Conservation (phyloP, 371 early-diverging fungal genomes). For the Mortierella sp. region DNA sequence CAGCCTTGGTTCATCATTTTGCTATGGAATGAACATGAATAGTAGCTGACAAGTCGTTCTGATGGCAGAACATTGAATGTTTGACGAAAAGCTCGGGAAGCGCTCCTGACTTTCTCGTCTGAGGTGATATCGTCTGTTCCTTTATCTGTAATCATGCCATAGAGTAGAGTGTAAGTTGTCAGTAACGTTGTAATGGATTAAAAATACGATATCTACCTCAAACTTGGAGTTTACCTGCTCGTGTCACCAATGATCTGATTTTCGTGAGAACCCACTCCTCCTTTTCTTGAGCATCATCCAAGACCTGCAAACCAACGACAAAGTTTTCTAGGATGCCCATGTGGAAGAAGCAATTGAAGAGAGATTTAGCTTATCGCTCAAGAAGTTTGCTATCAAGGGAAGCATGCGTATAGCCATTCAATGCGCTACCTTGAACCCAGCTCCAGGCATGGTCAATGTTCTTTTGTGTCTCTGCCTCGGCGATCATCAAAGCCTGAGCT, state of each 20-base stretch:
- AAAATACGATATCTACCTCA: neutral
- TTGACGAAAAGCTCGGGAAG: conserved; percentile 92
- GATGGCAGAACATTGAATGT: conserved; percentile 85
- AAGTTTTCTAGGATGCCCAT: conserved; percentile 69
- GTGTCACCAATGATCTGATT: conserved; percentile 88
- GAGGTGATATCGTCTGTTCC: conserved; percentile 83
- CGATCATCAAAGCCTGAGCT: conserved; percentile 70
- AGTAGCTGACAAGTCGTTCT: conserved; percentile 94
- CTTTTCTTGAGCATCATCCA: conserved; percentile 84
- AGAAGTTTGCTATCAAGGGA: conserved; percentile 6
- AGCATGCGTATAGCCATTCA: neutral
- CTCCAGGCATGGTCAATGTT: conserved; percentile 89
- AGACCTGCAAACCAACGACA: conserved; percentile 70
- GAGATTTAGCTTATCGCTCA: neutral
- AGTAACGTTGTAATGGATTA: too few species aligned
- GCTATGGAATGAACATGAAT: conserved; percentile 91
- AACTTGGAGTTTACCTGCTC: conserved; percentile 68
- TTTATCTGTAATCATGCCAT: conserved; percentile 60
- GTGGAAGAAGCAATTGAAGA: conserved; percentile 13
- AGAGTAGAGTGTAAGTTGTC: neutral
- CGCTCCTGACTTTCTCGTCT: conserved; percentile 89
- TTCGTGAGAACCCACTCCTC: conserved; percentile 91
- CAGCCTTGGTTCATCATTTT: conserved; percentile 95
- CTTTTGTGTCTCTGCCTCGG: conserved; percentile 84
- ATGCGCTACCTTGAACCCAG: conserved; percentile 85